Base-by-base conservation (phyloP, 306 rosid species). In the Prunus kanzakura region DNA sequence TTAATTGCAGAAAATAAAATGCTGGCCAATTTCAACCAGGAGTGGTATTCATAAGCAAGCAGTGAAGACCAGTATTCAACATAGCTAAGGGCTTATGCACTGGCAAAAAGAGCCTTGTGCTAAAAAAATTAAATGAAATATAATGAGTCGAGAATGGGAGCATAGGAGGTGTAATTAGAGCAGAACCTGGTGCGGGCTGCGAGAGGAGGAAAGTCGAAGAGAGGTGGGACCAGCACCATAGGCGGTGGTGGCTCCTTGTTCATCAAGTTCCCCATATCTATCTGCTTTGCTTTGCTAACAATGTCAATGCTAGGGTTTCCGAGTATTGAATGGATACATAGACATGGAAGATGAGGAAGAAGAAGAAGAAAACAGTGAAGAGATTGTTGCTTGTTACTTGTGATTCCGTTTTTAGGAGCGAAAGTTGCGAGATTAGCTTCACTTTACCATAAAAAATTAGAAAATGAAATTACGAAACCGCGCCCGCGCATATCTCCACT, bases 121-220 rank as follows among this genome's bases (percentile, higher is more conserved):
- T n/a, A 3, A 18, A 4, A 32, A 22, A 23, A 14, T 13, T 1
- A 29, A 35, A 1, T 18, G 69, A 29, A 52, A 2, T n/a, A 55
- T 4, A 27, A 25, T 14, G 22, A 5, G 68, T 18, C 8, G 72
- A 2, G n/a, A 1, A 14, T 23, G 32, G 49, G 49, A 41, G 1
- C 29, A 13, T 19, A 10, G 4, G 13, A 27, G 11, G 57, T 2
- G 2, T 15, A 62, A 7, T 22, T 54, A 12, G 72, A 56, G n/a
- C 9, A 29, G 23, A n/a, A 88, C 96, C 96, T 88, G 83, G 85
- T 87, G 68, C 97, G 97, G 4, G 97, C 97, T 25, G 97, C 92
- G n/a, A 92, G 78, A 22, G 99, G 97, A 74, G 99, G 99, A 74
- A 83, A 95, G 66, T 95, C 97, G 89, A 95, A 95, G 63, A 95